phyloP scores from a whole-genome alignment of 345 rosid genomes.

The Citrus unshiu region DNA sequence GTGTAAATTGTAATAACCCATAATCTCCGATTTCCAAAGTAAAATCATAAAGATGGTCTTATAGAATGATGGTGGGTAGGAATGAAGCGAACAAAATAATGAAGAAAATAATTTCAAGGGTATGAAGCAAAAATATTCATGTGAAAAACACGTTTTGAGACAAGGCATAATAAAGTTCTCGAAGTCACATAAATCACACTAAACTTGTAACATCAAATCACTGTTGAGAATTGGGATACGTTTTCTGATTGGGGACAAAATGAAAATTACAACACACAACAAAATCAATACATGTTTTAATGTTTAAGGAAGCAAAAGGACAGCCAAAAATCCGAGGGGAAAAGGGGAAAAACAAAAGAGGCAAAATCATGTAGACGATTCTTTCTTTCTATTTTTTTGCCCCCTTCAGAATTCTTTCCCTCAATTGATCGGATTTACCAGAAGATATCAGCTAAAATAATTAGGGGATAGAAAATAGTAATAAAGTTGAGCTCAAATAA shows the following conservation, averaged over 20 bases:
- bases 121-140: too few relatives aligned
- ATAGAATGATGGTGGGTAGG: too few relatives aligned
- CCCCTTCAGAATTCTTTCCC: not conserved
- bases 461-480: not conserved
- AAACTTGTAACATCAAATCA: slow-evolving; percentile 26
- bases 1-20: too few relatives aligned
- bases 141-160: not conserved
- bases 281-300: not conserved
- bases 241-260: not conserved
- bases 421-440: not conserved
- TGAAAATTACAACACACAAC: not conserved
- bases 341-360: not conserved
- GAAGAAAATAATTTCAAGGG: not conserved
- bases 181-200: slow-evolving; percentile 20
- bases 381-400: not conserved
- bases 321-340: not conserved
- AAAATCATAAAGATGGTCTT: too few relatives aligned
- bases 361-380: not conserved
- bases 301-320: slow-evolving; percentile 11
- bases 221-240: not conserved
- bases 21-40: too few relatives aligned
- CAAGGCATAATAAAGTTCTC: not conserved
- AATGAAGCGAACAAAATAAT: not conserved
- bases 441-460: not conserved
- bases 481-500: not conserved